Evolutionary conservation across 768 basidiomycete genomes (phyloP).

Genomic region (Leccinum subgranulosum): DNA sequence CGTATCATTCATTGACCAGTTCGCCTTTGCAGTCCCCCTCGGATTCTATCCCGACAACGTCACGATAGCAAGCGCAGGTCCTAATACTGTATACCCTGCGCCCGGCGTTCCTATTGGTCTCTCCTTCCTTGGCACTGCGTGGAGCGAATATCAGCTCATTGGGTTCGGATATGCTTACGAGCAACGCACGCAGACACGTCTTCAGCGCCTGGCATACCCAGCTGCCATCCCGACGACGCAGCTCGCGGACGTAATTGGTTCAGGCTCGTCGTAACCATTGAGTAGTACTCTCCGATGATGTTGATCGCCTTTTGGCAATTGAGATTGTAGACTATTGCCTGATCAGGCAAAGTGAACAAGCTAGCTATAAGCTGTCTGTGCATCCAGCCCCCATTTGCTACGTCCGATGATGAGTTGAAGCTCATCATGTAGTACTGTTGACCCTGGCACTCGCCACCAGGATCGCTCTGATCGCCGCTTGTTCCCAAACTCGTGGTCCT

Average conservation of each 20-base stretch:
- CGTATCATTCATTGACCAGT: background rate
- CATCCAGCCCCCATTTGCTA: background rate
- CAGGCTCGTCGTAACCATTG: background rate
- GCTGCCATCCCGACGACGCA: conserved; percentile 59
- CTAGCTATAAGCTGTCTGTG: background rate
- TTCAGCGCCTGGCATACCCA: conserved; percentile 45
- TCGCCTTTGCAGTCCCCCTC: conserved; percentile 28
- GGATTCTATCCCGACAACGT: conserved; percentile 37
- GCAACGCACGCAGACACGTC: conserved; percentile 53
- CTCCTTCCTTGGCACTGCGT: conserved; percentile 43
- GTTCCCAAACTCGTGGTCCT: background rate
- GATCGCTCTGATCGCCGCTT: background rate
- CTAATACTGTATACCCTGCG: conserved; percentile 28
- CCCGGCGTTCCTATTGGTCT: conserved; percentile 43
- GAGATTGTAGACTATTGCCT: background rate
- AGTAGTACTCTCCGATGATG: background rate
- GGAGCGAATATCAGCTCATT: conserved; percentile 40
- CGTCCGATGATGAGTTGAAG: background rate
- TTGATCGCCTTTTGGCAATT: background rate
- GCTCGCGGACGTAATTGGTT: conserved; percentile 33
- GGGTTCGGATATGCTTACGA: conserved; percentile 45
- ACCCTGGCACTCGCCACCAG: background rate
- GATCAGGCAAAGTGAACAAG: too few species aligned
- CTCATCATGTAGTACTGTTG: background rate
- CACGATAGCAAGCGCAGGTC: conserved; percentile 34